These are phyloP conservation scores for Coemansia furcata DNA, from an alignment of 192 early-diverging fungal species.

Conservation along the genomic window DNA sequence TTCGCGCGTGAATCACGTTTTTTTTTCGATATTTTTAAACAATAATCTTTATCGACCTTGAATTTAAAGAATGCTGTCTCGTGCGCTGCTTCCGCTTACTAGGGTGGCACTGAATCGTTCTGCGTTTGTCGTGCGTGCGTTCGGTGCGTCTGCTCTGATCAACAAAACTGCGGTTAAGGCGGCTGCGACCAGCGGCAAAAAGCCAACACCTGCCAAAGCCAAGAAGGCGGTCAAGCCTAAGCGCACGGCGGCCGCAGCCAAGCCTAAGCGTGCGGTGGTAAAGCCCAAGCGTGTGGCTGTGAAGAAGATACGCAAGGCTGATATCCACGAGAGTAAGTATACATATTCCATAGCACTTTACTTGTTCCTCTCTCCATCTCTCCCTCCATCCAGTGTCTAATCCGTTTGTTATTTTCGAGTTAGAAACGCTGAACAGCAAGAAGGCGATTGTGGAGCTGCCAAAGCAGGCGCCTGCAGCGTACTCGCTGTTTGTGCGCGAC, in stretches of 20 bases:
- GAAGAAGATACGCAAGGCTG: neutral
- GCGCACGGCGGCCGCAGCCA: neutral
- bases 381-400: too few species aligned
- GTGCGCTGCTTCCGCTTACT: neutral
- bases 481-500: slow-evolving; percentile 15
- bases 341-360: neutral
- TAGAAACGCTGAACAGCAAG: neutral
- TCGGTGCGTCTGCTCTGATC: neutral
- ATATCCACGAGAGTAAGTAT: slow-evolving; percentile 28
- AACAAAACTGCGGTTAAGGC: slow-evolving; percentile 10
- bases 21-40: neutral
- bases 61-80: neutral
- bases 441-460: slow-evolving; percentile 12
- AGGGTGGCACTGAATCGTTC: neutral
- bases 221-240: slow-evolving; percentile 8
- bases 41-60: neutral
- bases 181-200: neutral
- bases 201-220: neutral
- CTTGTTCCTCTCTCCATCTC: neutral
- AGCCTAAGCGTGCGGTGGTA: neutral
- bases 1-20: too few species aligned
- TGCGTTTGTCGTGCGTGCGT: neutral
- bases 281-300: slow-evolving; percentile 4
- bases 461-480: slow-evolving; percentile 4
- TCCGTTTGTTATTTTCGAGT: neutral